Conservation (phyloP, 2,329 filamentous ascomycete genomes). For the Fusarium sp. region DNA sequence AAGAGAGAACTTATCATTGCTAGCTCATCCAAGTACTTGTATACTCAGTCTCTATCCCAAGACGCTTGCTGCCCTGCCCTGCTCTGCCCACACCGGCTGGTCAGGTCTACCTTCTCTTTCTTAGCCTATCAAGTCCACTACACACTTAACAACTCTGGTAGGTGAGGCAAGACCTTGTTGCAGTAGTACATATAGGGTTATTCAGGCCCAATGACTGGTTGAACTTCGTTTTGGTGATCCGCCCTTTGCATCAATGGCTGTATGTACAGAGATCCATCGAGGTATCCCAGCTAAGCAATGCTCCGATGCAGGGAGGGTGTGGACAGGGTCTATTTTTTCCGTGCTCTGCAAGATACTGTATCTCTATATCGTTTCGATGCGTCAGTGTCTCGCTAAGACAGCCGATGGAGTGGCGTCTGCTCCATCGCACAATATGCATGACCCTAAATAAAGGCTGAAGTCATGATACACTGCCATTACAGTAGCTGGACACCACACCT, state of each 20-base stretch:
- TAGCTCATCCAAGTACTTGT: not conserved
- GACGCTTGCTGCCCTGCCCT: not conserved
- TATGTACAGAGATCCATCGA: slow-evolving; percentile 1
- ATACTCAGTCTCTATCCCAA: not conserved
- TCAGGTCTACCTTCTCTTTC: not conserved
- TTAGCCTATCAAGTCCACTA: not conserved
- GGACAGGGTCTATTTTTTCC: not conserved
- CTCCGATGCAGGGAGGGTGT: not conserved
- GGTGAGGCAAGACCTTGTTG: not conserved
- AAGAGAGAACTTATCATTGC: not conserved
- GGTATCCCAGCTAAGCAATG: not conserved
- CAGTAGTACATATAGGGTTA: not conserved
- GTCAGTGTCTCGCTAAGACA: not conserved
- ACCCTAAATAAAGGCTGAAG: not conserved
- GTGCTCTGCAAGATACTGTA: not conserved
- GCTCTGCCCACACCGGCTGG: not conserved
- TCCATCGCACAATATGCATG: not conserved
- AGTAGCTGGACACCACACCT: not conserved
- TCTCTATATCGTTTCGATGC: not conserved
- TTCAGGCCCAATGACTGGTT: not conserved
- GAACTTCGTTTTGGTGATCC: not conserved
- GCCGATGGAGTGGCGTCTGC: not conserved
- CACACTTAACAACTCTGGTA: not conserved
- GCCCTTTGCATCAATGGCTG: not conserved
- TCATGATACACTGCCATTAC: slow-evolving; percentile 1